Conservation (phyloP, 257 asterid genomes). For the Apocynum venetum region DNA sequence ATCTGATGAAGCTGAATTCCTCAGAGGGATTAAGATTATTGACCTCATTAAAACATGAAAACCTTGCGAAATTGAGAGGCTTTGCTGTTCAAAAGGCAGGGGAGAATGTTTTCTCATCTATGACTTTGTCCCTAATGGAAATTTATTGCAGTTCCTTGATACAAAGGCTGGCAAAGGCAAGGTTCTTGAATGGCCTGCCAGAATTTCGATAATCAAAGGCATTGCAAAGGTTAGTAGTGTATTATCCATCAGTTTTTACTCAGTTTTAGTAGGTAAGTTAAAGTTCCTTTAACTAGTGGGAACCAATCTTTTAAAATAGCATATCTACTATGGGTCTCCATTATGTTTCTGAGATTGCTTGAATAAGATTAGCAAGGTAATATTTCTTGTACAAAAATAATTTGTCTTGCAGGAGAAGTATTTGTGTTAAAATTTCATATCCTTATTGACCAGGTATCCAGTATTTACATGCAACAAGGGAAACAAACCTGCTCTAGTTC, state of each 20-base stretch:
- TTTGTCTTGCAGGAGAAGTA: not conserved
- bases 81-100: constrained; percentile 88
- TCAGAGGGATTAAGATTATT: constrained; percentile 68
- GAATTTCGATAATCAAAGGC: constrained; percentile 71
- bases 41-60: constrained; percentile 74
- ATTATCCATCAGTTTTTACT: not conserved
- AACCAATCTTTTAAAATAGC: not conserved
- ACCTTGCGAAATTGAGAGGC: constrained; percentile 80
- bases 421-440: not conserved
- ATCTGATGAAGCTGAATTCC: constrained; percentile 75
- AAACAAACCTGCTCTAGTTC: constrained; percentile 58
- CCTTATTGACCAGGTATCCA: constrained; percentile 50
- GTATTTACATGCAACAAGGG: constrained; percentile 64
- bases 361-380: not conserved
- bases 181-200: constrained; percentile 76
- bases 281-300: not conserved
- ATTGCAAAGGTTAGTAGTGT: constrained; percentile 79
- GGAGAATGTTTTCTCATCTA: constrained; percentile 95
- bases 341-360: not conserved
- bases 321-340: not conserved
- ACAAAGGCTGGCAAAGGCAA: constrained; percentile 46
- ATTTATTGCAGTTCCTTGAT: constrained; percentile 70
- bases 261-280: too few relatives aligned
- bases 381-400: not conserved
- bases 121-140: constrained; percentile 79